Base-by-base conservation (phyloP, 2,329 filamentous ascomycete genomes). In the Tolypocladium capitatum region DNA sequence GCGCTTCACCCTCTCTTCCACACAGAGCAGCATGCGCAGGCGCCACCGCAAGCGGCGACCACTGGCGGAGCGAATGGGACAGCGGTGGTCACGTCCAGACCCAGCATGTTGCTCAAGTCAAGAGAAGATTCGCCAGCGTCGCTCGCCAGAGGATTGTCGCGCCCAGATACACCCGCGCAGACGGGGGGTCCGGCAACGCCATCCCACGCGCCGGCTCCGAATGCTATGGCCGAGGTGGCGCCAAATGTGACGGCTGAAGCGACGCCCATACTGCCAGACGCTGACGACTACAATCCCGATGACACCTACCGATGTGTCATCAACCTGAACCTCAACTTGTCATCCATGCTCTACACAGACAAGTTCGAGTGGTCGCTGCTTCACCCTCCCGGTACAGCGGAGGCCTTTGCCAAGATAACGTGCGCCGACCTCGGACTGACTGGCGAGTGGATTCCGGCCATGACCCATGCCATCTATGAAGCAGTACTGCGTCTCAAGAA, bases 291-390 rank as follows among this genome's bases (percentile, higher is more conserved):
- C 58, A 94, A 94, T 61, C 89, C 88, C 4, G 90, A 96, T 61
- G 91, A 97, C 64, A 90, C 87, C 3, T 96, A 97, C 66, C 82
- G 92, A 44, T 97, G 92, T 63, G 84, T 97, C 57, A 83, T 98
- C 55, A 86, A 81, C 41, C 72, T 98, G 41, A 95, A 86, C 61
- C 86, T 98, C 59, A 96, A 95, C 60, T 75, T 97, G 21, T 83
- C 89, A 46, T 94, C 94, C 48, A 83, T 86, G 56, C 76, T 97
- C 13, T 97, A 96, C 65, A 94, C 87, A 4, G 92, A 98, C 72
- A 95, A 90, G 60, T 97, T 98, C 54, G 91, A 97, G 63, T 97
- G 91, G 91, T 97, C 91, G 5, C 72, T 98, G 20, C 73, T 95
- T 18, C 90, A 97, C 59, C 89, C 90, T 2, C 85, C 89, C 2